A percentile compares a stretch with the other conserved stretches of the same genome.
Evolutionary conservation across 106 monocot genomes (phyloP).

Genomic region (Amphibolis antarctica): DNA sequence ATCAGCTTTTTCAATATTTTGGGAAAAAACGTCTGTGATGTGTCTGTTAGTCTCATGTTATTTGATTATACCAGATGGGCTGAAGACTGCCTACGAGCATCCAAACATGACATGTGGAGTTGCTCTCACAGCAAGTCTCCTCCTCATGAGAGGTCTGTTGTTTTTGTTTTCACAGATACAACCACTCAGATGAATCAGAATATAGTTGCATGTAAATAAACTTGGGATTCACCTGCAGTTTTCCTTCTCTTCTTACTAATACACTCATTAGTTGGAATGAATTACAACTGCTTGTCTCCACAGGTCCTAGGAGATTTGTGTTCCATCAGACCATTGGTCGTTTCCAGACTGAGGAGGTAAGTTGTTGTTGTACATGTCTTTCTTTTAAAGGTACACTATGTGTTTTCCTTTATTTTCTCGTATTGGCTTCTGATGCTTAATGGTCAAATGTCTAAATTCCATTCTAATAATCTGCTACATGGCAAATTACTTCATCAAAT

Average conservation of each 20-base stretch:
- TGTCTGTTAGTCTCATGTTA: not conserved
- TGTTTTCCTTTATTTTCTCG: too few relatives aligned
- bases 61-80: slow-evolving; percentile 11
- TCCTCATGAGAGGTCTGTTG: slow-evolving; percentile 44
- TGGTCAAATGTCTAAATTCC: too few relatives aligned
- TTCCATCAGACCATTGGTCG: slow-evolving; percentile 48
- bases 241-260: too few relatives aligned
- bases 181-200: not conserved
- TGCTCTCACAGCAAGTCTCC: slow-evolving; percentile 26
- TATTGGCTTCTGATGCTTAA: too few relatives aligned
- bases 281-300: not conserved
- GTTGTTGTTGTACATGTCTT: not conserved
- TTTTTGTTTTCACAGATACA: not conserved
- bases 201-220: not conserved
- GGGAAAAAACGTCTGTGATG: too few relatives aligned
- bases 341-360: slow-evolving; percentile 45
- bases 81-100: slow-evolving; percentile 28
- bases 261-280: not conserved
- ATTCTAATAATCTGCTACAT: too few relatives aligned
- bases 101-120: slow-evolving; percentile 35
- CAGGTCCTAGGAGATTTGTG: slow-evolving; percentile 60
- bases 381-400: slow-evolving; percentile 2
- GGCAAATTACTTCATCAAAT: too few relatives aligned
- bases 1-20: too few relatives aligned
- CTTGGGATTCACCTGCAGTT: too few relatives aligned